Percentiles rank a stretch among this genome's conserved stretches.
Evolutionary conservation across 164 flowering plant species (phyloP).

Genomic region (Vitis vinifera): DNA sequence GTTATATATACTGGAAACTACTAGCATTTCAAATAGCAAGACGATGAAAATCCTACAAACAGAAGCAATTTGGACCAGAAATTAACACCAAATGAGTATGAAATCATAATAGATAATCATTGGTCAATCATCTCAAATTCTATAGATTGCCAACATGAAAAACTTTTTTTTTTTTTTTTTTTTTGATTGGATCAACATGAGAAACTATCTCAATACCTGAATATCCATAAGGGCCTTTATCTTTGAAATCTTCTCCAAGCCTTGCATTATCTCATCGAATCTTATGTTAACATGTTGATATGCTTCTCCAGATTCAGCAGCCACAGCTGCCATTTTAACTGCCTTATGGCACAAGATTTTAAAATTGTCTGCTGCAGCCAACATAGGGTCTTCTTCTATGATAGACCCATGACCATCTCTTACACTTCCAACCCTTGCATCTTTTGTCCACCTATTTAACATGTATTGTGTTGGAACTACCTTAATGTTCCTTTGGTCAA

Average conservation of each 20-base stretch:
- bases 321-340: conserved; percentile 29
- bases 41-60: too few relatives aligned
- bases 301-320: conserved; percentile 35
- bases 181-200: too few relatives aligned
- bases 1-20: too few relatives aligned
- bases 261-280: conserved; percentile 31
- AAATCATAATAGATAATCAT: too few relatives aligned
- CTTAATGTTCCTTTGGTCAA: conserved; percentile 27
- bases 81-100: too few relatives aligned
- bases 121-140: too few relatives aligned
- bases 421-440: conserved; percentile 18
- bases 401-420: neutral
- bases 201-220: too few relatives aligned
- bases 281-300: conserved; percentile 25
- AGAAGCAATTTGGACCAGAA: too few relatives aligned
- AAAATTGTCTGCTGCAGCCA: conserved; percentile 23
- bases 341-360: conserved; percentile 26
- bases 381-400: conserved; percentile 16
- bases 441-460: conserved; percentile 30
- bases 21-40: too few relatives aligned
- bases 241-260: conserved; percentile 26
- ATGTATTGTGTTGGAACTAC: conserved; percentile 26
- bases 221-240: too few relatives aligned
- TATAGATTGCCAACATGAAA: too few relatives aligned
- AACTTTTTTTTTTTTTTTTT: too few relatives aligned